phyloP scores from a whole-genome alignment of 768 basidiomycete species.

The Russula griseocarnosa region DNA sequence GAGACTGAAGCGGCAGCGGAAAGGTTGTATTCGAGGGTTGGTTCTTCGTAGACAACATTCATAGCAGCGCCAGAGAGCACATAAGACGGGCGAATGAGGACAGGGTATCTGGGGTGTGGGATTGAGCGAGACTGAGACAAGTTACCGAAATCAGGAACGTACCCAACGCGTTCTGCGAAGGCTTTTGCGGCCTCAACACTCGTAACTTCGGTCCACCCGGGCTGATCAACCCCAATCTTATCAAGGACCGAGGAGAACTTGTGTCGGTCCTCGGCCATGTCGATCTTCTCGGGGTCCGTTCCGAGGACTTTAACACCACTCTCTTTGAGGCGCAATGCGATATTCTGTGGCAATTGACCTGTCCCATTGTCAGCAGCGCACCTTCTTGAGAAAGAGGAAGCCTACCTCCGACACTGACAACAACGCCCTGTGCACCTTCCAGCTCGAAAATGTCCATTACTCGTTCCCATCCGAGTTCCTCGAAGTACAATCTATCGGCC shows the following conservation, averaged over 20 bases:
- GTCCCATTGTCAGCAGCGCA: neutral
- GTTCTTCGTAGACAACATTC: slow-evolving; percentile 96
- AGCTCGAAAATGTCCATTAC: slow-evolving; percentile 99
- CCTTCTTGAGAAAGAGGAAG: slow-evolving; percentile 7
- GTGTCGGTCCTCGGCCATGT: slow-evolving; percentile 97
- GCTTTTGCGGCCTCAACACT: slow-evolving; percentile 85
- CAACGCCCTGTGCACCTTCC: slow-evolving; percentile 86
- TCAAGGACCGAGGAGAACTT: slow-evolving; percentile 98
- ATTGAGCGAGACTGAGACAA: slow-evolving; percentile 14
- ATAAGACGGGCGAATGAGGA: slow-evolving; percentile 96
- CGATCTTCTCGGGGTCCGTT: slow-evolving; percentile 92
- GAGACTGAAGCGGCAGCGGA: slow-evolving; percentile 97
- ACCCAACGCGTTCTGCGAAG: slow-evolving; percentile 83
- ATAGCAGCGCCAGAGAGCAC: slow-evolving; percentile 98
- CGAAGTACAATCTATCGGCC: slow-evolving; percentile 98
- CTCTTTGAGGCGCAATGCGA: slow-evolving; percentile 90
- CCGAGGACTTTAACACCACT: slow-evolving; percentile 90
- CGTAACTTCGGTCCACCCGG: slow-evolving; percentile 91
- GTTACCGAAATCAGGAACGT: slow-evolving; percentile 31
- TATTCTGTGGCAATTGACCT: slow-evolving; percentile 99
- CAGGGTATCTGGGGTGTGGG: slow-evolving; percentile 68
- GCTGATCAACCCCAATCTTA: slow-evolving; percentile 92
- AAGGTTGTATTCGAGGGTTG: slow-evolving; percentile 84
- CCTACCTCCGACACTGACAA: slow-evolving; percentile 95
- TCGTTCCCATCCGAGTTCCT: slow-evolving; percentile 94